Evolutionary conservation across 2,329 filamentous ascomycete genomes (phyloP).

Genomic region (Colletotrichum viniferum): DNA sequence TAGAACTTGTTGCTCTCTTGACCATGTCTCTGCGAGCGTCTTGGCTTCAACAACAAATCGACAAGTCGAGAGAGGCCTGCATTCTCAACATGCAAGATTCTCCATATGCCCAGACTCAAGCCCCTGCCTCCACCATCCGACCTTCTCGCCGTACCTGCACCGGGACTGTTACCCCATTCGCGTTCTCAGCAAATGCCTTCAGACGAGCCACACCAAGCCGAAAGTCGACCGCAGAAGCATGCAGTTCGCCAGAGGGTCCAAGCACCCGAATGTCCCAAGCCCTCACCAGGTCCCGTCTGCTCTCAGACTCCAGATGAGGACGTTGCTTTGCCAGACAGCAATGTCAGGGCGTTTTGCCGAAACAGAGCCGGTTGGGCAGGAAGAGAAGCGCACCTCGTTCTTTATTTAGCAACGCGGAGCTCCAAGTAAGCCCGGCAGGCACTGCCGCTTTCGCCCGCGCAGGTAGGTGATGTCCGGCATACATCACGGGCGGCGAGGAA

Average conservation of each 20-base stretch:
- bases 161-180: neutral
- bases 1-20: neutral
- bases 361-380: neutral
- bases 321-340: neutral
- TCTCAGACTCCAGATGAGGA: neutral
- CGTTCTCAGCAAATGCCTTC: neutral
- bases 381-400: neutral
- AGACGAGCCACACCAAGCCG: neutral
- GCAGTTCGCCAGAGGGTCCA: neutral
- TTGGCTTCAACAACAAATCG: neutral
- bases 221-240: neutral
- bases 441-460: neutral
- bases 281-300: neutral
- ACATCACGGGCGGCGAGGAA: neutral
- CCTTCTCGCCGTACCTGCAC: neutral
- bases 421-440: neutral
- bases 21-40: neutral
- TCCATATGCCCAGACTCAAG: neutral
- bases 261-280: neutral
- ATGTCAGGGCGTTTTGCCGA: neutral
- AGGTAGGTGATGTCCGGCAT: neutral
- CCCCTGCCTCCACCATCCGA: neutral
- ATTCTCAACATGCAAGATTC: neutral
- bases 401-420: neutral
- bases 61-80: neutral